These are phyloP conservation scores for Coemansia umbellata DNA, from an alignment of 192 early-diverging fungal species.

Conservation along the genomic window DNA sequence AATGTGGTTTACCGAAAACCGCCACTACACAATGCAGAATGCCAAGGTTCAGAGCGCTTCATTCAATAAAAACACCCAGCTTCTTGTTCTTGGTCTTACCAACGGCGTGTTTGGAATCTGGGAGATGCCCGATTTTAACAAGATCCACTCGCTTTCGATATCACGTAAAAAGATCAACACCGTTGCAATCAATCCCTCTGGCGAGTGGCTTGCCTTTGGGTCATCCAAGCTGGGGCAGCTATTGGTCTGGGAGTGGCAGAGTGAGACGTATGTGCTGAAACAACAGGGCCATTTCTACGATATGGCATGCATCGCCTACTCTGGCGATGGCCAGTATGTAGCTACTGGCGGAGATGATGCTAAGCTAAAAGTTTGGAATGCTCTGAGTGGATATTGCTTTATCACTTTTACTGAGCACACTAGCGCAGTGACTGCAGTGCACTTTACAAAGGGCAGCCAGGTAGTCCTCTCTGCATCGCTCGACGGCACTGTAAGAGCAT, in stretches of 20 bases:
- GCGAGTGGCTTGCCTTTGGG: constrained; percentile 98
- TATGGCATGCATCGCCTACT: constrained; percentile 86
- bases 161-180: constrained; percentile 90
- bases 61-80: constrained; percentile 66
- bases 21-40: constrained; percentile 79
- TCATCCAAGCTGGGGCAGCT: constrained; percentile 89
- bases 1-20: constrained; percentile 50
- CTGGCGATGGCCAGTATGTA: constrained; percentile 88
- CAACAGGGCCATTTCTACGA: constrained; percentile 98
- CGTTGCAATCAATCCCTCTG: constrained; percentile 80
- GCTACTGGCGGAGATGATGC: constrained; percentile 96
- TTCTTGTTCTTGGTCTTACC: constrained; percentile 87
- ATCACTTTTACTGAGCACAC: constrained; percentile 96
- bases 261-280: constrained; percentile 97
- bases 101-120: constrained; percentile 97
- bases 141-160: constrained; percentile 94
- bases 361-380: constrained; percentile 98
- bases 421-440: constrained; percentile 71
- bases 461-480: constrained; percentile 91
- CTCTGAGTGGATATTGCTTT: constrained; percentile 92
- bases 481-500: constrained; percentile 99
- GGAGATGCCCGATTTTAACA: constrained; percentile 92
- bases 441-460: constrained; percentile 87
- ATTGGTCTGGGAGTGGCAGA: constrained; percentile 99
- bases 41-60: constrained; percentile 75